Percentiles rank a stretch among this genome's conserved stretches.
Conservation (phyloP, 2,329 filamentous ascomycete species). For the Fusarium chuoi region DNA sequence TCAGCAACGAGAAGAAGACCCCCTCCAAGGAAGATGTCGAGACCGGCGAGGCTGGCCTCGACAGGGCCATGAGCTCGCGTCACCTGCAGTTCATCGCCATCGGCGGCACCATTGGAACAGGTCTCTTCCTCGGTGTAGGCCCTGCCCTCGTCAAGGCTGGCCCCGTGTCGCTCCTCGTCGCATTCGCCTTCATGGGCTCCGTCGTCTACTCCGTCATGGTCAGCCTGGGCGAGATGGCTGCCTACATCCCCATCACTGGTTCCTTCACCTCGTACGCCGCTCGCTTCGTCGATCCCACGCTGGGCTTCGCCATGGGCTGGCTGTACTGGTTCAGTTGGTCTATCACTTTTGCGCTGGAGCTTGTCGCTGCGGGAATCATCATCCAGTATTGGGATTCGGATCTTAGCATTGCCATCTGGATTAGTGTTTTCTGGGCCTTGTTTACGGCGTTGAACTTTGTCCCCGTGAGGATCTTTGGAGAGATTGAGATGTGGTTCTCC, state of each 20-base stretch:
- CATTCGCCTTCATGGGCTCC: conserved; percentile 75
- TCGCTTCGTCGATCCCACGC: conserved; percentile 77
- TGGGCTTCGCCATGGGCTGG: conserved; percentile 84
- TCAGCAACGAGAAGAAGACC: conserved; percentile 43
- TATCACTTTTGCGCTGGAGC: conserved; percentile 77
- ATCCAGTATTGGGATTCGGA: conserved; percentile 77
- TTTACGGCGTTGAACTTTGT: conserved; percentile 77
- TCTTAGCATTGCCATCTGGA: conserved; percentile 76
- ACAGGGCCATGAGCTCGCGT: conserved; percentile 51
- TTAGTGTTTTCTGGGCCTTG: conserved; percentile 76
- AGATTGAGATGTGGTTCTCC: conserved; percentile 83
- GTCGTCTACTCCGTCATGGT: conserved; percentile 82
- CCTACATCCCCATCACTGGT: conserved; percentile 79
- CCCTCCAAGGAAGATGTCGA: conserved; percentile 49
- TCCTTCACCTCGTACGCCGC: conserved; percentile 81
- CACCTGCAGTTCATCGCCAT: conserved; percentile 64
- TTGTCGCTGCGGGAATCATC: conserved; percentile 77
- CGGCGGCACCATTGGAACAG: conserved; percentile 75
- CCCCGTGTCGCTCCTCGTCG: conserved; percentile 73
- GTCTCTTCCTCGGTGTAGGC: conserved; percentile 76
- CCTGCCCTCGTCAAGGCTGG: conserved; percentile 70
- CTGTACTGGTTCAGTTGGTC: conserved; percentile 86
- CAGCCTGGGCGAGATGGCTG: conserved; percentile 76
- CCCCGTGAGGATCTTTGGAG: conserved; percentile 77
- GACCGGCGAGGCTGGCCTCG: conserved; percentile 50